Evolutionary conservation across 2,329 filamentous ascomycete species (phyloP).

Genomic region (Hortaea sp.): DNA sequence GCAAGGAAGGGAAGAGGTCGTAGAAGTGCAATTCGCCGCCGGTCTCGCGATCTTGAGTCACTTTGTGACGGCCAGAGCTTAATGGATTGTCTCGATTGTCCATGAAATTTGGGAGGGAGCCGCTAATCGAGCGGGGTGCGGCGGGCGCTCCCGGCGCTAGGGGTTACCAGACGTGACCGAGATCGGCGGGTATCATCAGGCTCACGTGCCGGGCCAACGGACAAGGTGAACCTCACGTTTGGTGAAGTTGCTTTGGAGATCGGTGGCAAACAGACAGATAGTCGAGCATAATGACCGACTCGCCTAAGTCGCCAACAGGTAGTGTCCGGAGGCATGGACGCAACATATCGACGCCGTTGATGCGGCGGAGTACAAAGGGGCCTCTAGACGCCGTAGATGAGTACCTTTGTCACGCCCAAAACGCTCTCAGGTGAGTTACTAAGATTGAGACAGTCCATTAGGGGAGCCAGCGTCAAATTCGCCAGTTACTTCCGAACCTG

Average conservation of each 20-base stretch:
- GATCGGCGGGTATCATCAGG: not conserved
- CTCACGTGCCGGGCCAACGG: too few relatives aligned
- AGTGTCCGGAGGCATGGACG: conserved; percentile 20
- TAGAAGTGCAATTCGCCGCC: not conserved
- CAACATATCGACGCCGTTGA: conserved; percentile 31
- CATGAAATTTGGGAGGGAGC: not conserved
- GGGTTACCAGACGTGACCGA: not conserved
- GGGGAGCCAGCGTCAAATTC: conserved; percentile 13
- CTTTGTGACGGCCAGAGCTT: not conserved
- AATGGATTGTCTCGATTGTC: not conserved
- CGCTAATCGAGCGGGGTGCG: not conserved
- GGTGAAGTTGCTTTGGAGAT: not conserved
- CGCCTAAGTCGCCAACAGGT: conserved; percentile 14
- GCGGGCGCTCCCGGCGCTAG: not conserved
- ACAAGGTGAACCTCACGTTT: too few relatives aligned
- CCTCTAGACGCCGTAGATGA: conserved; percentile 62
- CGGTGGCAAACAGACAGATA: not conserved
- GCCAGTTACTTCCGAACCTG: not conserved
- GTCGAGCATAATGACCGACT: conserved; percentile 10
- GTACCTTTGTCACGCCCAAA: conserved; percentile 39
- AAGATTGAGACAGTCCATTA: conserved; percentile 17
- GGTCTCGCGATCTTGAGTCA: not conserved
- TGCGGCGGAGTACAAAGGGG: conserved; percentile 63
- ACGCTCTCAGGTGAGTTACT: conserved; percentile 4
- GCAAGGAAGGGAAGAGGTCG: not conserved